These are phyloP conservation scores for Rhizopus delemar DNA, from an alignment of 371 early-diverging fungal species.

Conservation along the genomic window DNA sequence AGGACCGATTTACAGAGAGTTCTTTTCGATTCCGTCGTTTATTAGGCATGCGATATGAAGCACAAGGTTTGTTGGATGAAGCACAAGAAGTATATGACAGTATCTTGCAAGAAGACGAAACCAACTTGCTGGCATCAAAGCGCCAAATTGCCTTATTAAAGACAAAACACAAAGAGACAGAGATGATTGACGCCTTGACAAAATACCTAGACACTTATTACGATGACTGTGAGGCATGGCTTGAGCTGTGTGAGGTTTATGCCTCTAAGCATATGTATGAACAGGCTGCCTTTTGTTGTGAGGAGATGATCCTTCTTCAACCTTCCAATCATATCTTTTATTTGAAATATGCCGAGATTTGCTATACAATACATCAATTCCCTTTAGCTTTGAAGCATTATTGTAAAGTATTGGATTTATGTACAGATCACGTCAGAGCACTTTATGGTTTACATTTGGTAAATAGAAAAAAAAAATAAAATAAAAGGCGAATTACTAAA, in stretches of 20 bases:
- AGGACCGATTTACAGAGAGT: slow-evolving; percentile 58
- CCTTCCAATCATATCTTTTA: slow-evolving; percentile 83
- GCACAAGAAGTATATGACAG: slow-evolving; percentile 68
- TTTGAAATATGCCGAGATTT: slow-evolving; percentile 86
- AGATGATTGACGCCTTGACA: slow-evolving; percentile 76
- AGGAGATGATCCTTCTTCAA: slow-evolving; percentile 83
- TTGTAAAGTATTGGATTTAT: slow-evolving; percentile 74
- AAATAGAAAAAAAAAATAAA: slow-evolving; percentile 43
- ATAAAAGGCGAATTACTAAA: slow-evolving; percentile 59
- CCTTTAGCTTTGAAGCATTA: slow-evolving; percentile 72
- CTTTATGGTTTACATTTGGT: slow-evolving; percentile 77
- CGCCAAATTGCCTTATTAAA: slow-evolving; percentile 76
- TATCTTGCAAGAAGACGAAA: slow-evolving; percentile 64
- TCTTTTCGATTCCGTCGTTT: slow-evolving; percentile 71
- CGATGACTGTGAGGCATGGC: slow-evolving; percentile 88
- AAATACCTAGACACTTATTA: slow-evolving; percentile 79
- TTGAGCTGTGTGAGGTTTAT: slow-evolving; percentile 78
- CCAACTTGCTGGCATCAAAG: slow-evolving; percentile 69
- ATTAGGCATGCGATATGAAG: slow-evolving; percentile 70
- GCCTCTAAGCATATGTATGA: slow-evolving; percentile 65
- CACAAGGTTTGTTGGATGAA: slow-evolving; percentile 66
- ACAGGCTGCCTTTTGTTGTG: slow-evolving; percentile 87
- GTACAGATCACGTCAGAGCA: slow-evolving; percentile 72
- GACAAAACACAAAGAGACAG: slow-evolving; percentile 59
- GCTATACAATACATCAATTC: slow-evolving; percentile 65